Percentiles rank a stretch among this genome's conserved stretches.
Conservation (phyloP, 1,139 yeast species). For the Pichia terricola region DNA sequence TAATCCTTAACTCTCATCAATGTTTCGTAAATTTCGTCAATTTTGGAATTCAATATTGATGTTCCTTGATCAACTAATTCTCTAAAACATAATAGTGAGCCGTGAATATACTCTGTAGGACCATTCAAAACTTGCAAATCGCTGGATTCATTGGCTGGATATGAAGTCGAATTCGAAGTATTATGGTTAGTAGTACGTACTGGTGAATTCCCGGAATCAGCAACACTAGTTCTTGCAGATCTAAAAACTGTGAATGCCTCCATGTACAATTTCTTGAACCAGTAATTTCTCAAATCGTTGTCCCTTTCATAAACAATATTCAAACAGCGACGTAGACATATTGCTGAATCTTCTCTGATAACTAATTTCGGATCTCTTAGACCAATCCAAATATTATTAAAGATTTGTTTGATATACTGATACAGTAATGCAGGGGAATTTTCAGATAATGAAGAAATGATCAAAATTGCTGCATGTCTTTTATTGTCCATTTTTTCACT, state of each 20-base stretch:
- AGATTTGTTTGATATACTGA: constrained; percentile 66
- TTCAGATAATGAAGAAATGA: constrained; percentile 74
- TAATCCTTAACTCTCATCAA: constrained; percentile 70
- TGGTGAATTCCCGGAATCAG: constrained; percentile 1
- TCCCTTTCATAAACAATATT: constrained; percentile 75
- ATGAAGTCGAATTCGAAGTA: background rate
- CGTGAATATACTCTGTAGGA: constrained; percentile 71
- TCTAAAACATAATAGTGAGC: constrained; percentile 72
- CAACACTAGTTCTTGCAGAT: constrained; percentile 7
- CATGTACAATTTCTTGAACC: constrained; percentile 56
- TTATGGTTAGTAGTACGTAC: constrained; percentile 2
- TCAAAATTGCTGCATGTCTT: constrained; percentile 84
- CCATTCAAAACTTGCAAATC: constrained; percentile 11
- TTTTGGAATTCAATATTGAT: constrained; percentile 58
- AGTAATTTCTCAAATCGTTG: constrained; percentile 53
- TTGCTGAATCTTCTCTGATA: constrained; percentile 78
- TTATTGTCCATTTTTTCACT: constrained; percentile 74
- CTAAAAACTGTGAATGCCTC: constrained; percentile 24
- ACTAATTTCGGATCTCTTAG: constrained; percentile 67
- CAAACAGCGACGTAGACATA: constrained; percentile 68
- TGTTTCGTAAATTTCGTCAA: constrained; percentile 70
- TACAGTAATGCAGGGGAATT: constrained; percentile 81
- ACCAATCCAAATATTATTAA: constrained; percentile 83
- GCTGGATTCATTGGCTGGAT: background rate
- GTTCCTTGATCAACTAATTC: constrained; percentile 66